Conservation (phyloP, 306 rosid species). For the Delonix regia region DNA sequence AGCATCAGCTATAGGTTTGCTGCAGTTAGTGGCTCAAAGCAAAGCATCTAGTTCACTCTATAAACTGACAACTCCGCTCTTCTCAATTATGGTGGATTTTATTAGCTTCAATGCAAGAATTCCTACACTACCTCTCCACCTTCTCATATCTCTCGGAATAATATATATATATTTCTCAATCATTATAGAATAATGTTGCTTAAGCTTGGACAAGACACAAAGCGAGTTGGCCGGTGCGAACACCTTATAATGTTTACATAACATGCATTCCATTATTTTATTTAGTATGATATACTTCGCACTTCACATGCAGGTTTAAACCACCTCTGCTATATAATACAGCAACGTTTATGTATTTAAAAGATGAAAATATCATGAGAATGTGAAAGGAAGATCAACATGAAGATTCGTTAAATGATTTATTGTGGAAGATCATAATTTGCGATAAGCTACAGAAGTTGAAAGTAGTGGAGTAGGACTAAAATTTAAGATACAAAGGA, state of each 20-base stretch:
- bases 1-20: conserved; percentile 45
- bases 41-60: conserved; percentile 60
- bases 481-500: background rate
- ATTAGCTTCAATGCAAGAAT: conserved; percentile 13
- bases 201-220: conserved; percentile 40
- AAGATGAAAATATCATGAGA: background rate
- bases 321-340: background rate
- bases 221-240: conserved; percentile 9
- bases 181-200: conserved; percentile 40
- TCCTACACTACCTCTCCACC: conserved; percentile 35
- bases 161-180: background rate
- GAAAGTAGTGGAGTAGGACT: conserved; percentile 9
- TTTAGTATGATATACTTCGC: background rate
- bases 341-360: background rate
- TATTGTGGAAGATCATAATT: background rate
- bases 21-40: conserved; percentile 56
- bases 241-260: background rate
- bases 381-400: background rate
- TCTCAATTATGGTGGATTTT: conserved; percentile 26
- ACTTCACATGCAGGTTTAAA: background rate
- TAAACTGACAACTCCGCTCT: background rate
- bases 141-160: conserved; percentile 9
- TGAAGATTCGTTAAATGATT: background rate
- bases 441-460: background rate
- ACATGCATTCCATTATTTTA: conserved; percentile 19